Base-by-base conservation (phyloP, 352 stramenopile genomes). In the Pythium monospermum region DNA sequence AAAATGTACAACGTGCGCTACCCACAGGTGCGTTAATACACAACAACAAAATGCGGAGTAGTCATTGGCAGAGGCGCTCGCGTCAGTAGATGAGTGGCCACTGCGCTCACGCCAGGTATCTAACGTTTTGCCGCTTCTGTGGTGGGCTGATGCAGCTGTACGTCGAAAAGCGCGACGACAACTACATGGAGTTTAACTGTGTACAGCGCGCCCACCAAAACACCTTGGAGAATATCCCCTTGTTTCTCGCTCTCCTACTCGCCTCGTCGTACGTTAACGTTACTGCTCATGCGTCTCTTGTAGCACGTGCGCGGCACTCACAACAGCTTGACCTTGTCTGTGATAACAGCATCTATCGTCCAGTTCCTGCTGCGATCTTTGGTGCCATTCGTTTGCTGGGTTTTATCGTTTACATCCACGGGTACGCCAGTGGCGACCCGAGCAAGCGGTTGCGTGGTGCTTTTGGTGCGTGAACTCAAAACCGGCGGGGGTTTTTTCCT, bases 161-260 rank as follows among this genome's bases (percentile, higher is more conserved):
- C 64, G 86, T 83, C 0, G 82, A 96, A 49, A 67, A 92, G 61
- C 82, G 64, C 47, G 82, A 91, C 58, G 92, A 96, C 65, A 82
- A 97, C 57, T 85, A 73, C 46, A 91, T 76, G 54, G 82, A 70
- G 2, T 92, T 97, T 64, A 97, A 97, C 73, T 95, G 85, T 48
- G 68, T 96, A 47, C 91, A 97, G 66, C 74, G 91, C 40, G 83
- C 74, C 19, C 89, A 98, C 71, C 91, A 98, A 65, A 93, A 98
- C 59, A 63, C 95, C 36, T 67, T 97, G 32, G 89, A 97, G 68
- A 96, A 93, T 44, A 75, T 90, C 39, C 81, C 85, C 1, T 45
- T 74, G 1, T 91, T 85, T 44, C 55, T 91, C 23, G 47, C 53
- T 0, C 46, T 90, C 41, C 63, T 87, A 18, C 38, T 83, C 39